Conservation (phyloP, 2,329 filamentous ascomycete species). For the Helotiales sp. region DNA sequence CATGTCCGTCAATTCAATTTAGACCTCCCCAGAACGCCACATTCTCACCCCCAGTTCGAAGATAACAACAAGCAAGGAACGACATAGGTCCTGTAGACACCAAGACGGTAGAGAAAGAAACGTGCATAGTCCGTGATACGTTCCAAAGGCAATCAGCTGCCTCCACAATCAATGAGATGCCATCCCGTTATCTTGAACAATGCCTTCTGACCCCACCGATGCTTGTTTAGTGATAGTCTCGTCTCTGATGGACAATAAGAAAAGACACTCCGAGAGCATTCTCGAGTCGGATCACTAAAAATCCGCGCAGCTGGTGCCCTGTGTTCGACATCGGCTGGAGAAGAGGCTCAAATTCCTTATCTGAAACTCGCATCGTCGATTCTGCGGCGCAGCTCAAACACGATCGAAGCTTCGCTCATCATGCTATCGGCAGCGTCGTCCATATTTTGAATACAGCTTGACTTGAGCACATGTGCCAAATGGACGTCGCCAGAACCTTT, state of each 20-base stretch:
- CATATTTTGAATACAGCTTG: neutral
- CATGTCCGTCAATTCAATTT: neutral
- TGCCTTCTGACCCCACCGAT: constrained; percentile 4
- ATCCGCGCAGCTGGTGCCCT: neutral
- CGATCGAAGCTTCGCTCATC: neutral
- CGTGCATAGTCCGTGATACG: neutral
- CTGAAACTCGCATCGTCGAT: neutral
- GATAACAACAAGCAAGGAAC: neutral
- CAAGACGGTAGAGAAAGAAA: neutral
- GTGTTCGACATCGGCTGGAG: neutral
- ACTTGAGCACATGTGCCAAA: neutral
- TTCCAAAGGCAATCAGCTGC: neutral
- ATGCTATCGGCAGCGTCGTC: neutral
- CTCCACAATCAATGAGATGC: constrained; percentile 2
- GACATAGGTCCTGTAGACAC: neutral
- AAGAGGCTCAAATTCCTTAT: neutral
- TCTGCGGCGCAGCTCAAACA: neutral
- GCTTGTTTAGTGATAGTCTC: neutral
- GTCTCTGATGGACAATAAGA: neutral
- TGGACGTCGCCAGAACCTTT: neutral
- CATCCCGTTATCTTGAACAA: constrained; percentile 1
- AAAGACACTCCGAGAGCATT: neutral
- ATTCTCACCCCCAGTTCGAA: neutral
- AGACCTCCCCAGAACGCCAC: neutral
- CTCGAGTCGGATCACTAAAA: neutral